phyloP scores from a whole-genome alignment of 495 filamentous ascomycete species.

The Podospora pseudoanserina region DNA sequence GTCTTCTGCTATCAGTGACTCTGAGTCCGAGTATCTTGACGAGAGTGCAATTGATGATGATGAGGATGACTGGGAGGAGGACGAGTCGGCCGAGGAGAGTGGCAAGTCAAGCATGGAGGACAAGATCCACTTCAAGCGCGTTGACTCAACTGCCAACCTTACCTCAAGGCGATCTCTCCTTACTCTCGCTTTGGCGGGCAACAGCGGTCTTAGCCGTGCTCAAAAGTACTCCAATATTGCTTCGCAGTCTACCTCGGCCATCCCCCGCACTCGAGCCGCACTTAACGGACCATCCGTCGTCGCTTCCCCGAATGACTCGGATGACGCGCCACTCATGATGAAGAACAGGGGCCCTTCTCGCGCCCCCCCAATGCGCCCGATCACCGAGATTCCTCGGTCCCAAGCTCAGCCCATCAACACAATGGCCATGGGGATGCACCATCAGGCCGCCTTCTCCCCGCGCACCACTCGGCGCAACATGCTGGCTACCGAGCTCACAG shows the following conservation, averaged over 20 bases:
- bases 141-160: slow-evolving; percentile 83
- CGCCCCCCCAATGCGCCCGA: slow-evolving; percentile 47
- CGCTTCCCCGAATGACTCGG: slow-evolving; percentile 64
- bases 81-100: slow-evolving; percentile 87
- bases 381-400: slow-evolving; percentile 68
- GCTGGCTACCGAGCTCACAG: slow-evolving; percentile 81
- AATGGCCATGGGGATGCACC: slow-evolving; percentile 61
- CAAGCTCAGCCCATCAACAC: slow-evolving; percentile 76
- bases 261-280: slow-evolving; percentile 67
- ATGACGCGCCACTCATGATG: slow-evolving; percentile 71
- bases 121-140: slow-evolving; percentile 75
- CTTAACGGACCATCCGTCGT: slow-evolving; percentile 71
- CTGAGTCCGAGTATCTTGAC: slow-evolving; percentile 66
- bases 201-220: slow-evolving; percentile 42
- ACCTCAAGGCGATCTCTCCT: slow-evolving; percentile 83
- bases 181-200: slow-evolving; percentile 77
- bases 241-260: slow-evolving; percentile 75
- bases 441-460: slow-evolving; percentile 71
- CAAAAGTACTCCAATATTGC: slow-evolving; percentile 60
- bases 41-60: slow-evolving; percentile 87
- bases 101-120: slow-evolving; percentile 78
- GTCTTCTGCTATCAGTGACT: slow-evolving; percentile 59
- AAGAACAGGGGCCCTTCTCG: slow-evolving; percentile 39
- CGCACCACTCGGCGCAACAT: slow-evolving; percentile 94
- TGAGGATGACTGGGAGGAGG: slow-evolving; percentile 84